Conservation (phyloP, 2,329 filamentous ascomycete species). For the Simplicillium sp. region DNA sequence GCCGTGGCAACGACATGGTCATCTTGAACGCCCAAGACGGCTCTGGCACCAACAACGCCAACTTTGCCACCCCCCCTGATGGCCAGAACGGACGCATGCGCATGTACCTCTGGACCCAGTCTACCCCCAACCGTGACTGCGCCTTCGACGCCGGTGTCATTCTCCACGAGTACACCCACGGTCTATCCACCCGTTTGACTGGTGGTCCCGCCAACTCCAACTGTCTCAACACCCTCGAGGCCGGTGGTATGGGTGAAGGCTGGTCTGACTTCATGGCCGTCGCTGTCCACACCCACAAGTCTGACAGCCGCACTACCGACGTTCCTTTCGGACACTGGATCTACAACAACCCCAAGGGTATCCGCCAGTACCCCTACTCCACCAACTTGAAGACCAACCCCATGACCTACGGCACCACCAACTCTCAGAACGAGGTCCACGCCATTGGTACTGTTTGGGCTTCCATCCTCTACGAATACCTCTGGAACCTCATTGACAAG, state of each 20-base stretch:
- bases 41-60: constrained; percentile 44
- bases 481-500: constrained; percentile 50
- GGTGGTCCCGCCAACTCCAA: constrained; percentile 44
- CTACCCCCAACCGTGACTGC: constrained; percentile 39
- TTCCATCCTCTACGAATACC: constrained; percentile 42
- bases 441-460: constrained; percentile 42
- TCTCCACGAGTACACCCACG: constrained; percentile 50
- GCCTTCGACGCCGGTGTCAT: constrained; percentile 51
- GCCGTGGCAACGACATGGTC: constrained; percentile 39
- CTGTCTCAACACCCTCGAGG: constrained; percentile 36
- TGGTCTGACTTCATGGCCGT: constrained; percentile 49
- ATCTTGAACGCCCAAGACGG: constrained; percentile 50
- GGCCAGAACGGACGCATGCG: constrained; percentile 43
- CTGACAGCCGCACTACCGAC: constrained; percentile 33
- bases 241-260: constrained; percentile 48
- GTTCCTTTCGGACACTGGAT: constrained; percentile 43
- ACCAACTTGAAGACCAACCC: constrained; percentile 40
- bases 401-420: constrained; percentile 34
- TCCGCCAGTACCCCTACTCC: constrained; percentile 41
- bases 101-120: constrained; percentile 46
- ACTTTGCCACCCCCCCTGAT: constrained; percentile 45
- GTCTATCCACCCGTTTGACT: constrained; percentile 47
- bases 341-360: constrained; percentile 29
- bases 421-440: constrained; percentile 30
- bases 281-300: constrained; percentile 34